These are phyloP conservation scores for Daldinia sp. DNA, from an alignment of 2,329 filamentous ascomycete genomes.

Conservation along the genomic window DNA sequence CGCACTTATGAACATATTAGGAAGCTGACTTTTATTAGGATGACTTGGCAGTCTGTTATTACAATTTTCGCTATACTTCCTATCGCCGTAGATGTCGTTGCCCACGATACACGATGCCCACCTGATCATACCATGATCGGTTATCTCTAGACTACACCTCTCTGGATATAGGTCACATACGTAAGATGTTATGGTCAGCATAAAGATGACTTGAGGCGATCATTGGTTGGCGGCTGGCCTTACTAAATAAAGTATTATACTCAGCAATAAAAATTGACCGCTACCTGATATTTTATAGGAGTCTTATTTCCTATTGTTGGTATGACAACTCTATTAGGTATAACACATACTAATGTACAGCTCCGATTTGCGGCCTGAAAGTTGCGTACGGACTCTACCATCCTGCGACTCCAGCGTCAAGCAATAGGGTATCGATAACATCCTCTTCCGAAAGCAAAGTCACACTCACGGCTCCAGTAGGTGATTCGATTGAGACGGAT, in stretches of 20 bases:
- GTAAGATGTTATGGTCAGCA: constrained; percentile 12
- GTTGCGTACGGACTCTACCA: constrained; percentile 34
- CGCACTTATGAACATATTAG: constrained; percentile 37
- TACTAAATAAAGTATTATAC: constrained; percentile 28
- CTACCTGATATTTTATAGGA: not conserved
- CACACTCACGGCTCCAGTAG: constrained; percentile 44
- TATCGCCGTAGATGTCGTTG: constrained; percentile 19
- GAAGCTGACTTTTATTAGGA: constrained; percentile 36
- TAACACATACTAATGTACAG: not conserved
- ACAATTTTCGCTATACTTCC: constrained; percentile 24
- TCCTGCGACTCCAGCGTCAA: constrained; percentile 45
- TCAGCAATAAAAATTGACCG: not conserved
- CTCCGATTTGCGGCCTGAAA: constrained; percentile 2
- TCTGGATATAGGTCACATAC: constrained; percentile 12
- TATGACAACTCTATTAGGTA: not conserved
- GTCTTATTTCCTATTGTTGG: not conserved
- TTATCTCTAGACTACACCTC: constrained; percentile 9
- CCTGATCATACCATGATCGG: constrained; percentile 18
- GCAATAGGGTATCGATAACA: constrained; percentile 43
- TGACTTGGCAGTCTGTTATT: constrained; percentile 40
- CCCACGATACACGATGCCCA: constrained; percentile 21
- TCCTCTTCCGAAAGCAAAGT: constrained; percentile 35
- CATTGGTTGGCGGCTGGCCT: constrained; percentile 32
- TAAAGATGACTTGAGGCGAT: constrained; percentile 1
- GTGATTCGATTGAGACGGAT: constrained; percentile 32